Evolutionary conservation across 257 asterid species (phyloP), one percentile per base, ranked within the genome.

Genomic region (Salvia splendens): DNA sequence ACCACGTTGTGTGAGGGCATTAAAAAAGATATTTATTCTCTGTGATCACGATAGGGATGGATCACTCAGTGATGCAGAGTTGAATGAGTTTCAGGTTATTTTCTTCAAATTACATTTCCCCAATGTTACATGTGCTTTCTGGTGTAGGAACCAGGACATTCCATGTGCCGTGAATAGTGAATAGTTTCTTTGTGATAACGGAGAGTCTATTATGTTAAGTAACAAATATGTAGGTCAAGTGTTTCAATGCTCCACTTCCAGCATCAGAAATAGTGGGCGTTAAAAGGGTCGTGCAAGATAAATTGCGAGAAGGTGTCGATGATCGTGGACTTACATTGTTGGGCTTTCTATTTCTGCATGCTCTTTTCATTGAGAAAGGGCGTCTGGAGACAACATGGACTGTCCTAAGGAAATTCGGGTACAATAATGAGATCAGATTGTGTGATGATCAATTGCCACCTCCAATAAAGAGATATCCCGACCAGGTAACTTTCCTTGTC

Each of bases 311-410:
- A 82, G 99, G 99, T 58, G 98, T 94, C 17, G 87, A 83, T 72
- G 93, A 85, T 0, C 84, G 77, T 60, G 98, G 99, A 78, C 98
- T 94, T 77, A 94, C 99, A 53, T 84, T 94, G 90, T 81, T 95
- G 0, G 99, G 99, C 3, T 94, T 94, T 82, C 84, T 94, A 65
- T 94, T 94, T 81, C 98, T 94, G 61, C 99, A 94, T 76, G 96
- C 98, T 28, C 89, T 94, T 70, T 94, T 91, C 77, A 91, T 94
- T 64, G 96, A 88, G 84, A 91, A 91, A 80, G 96, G 97, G 71
- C 91, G 96, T 49, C 62, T 91, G 79, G 97, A 91, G 85, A 94
- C 97, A 61, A 91, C 98, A 15, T 94, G 99, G 99, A 88, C 97
- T 30, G 98, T 94, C 72, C 86, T 94, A 24, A 81, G 99, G 80